Base-by-base conservation (phyloP, 441 rosid species). In the Erysimum cheiri region DNA sequence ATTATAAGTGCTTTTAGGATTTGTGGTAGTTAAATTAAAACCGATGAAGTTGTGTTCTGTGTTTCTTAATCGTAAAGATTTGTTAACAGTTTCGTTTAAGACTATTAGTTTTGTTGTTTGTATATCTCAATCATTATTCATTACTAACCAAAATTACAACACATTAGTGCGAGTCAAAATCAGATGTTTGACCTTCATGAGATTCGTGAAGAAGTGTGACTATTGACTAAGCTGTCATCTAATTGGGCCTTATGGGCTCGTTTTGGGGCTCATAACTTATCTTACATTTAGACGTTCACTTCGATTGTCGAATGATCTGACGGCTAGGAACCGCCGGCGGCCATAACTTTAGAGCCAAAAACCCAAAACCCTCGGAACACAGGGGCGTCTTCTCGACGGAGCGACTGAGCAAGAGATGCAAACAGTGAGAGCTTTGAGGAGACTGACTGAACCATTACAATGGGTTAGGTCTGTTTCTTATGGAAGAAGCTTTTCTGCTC, bases 401-500 rank as follows among this genome's bases (percentile, higher is more conserved):
- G 44, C 50, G 26, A 17, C 26, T 7, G 24, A 44, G 48, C 7
- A 28, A 33, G 58, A 70, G 76, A 94, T 88, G 97, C 92, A 84
- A 73, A 84, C 83, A 78, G 49, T 85, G 56, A 86, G 75, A 77
- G 81, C 69, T 74, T 67, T 92, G 67, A 77, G 69, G 26, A 80
- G 75, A 69, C 66, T 68, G 35, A 80, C 74, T 52, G 60, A 79
- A 44, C 78, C 86, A 5, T 52, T 77, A 59, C 81, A 59, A 50
- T 72, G 74, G 80, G 60, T 70, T 80, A 80, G 85, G 31, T 71
- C 78, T 61, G 56, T 67, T 12, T 71, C 86, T 44, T 48, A 46
- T 60, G 74, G 53, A 22, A 84, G 88, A 83, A 62, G 67, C 62
- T 82, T 90, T 40, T 90, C 97, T 59, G 91, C 96, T 80, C 85